Evolutionary conservation across 768 basidiomycete genomes (phyloP).

Genomic region (Leccinellum albellum): DNA sequence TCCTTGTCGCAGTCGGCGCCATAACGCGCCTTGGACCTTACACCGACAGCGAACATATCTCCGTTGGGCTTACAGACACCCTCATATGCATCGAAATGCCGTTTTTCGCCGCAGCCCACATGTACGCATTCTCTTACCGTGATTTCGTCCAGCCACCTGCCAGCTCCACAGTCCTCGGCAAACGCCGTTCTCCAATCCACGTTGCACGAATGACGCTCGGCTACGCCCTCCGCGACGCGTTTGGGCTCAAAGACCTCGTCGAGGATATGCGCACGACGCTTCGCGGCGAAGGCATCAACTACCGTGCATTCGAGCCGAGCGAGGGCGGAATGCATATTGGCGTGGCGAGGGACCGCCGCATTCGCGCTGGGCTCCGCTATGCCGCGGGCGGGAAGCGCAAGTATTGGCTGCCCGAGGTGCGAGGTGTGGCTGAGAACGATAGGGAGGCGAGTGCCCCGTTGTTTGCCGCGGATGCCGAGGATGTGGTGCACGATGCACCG

Average conservation of each 20-base stretch:
- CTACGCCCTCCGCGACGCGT: slow-evolving; percentile 84
- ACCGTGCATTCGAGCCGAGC: slow-evolving; percentile 93
- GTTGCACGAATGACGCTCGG: slow-evolving; percentile 88
- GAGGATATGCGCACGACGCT: slow-evolving; percentile 82
- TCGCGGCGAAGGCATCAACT: slow-evolving; percentile 87
- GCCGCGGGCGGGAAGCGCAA: slow-evolving; percentile 86
- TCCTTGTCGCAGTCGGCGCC: slow-evolving; percentile 77
- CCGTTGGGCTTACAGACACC: slow-evolving; percentile 83
- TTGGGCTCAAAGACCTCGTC: slow-evolving; percentile 81
- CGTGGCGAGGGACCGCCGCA: slow-evolving; percentile 76
- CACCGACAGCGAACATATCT: slow-evolving; percentile 84
- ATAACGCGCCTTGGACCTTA: slow-evolving; percentile 84
- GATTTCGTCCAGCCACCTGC: slow-evolving; percentile 67
- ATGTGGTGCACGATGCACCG: slow-evolving; percentile 61
- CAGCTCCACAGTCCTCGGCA: slow-evolving; percentile 2
- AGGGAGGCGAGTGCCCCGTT: slow-evolving; percentile 76
- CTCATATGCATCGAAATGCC: slow-evolving; percentile 98
- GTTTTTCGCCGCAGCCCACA: slow-evolving; percentile 90
- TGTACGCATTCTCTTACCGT: slow-evolving; percentile 88
- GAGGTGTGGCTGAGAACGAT: slow-evolving; percentile 34
- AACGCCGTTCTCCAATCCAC: slow-evolving; percentile 39
- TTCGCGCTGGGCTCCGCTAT: slow-evolving; percentile 89
- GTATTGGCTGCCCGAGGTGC: slow-evolving; percentile 87
- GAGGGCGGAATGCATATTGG: slow-evolving; percentile 93
- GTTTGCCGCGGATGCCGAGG: slow-evolving; percentile 56